Percentiles rank a stretch among this genome's conserved stretches.
phyloP scores from a whole-genome alignment of 192 early-diverging fungal species.

The Backusella parvicylindrica region DNA sequence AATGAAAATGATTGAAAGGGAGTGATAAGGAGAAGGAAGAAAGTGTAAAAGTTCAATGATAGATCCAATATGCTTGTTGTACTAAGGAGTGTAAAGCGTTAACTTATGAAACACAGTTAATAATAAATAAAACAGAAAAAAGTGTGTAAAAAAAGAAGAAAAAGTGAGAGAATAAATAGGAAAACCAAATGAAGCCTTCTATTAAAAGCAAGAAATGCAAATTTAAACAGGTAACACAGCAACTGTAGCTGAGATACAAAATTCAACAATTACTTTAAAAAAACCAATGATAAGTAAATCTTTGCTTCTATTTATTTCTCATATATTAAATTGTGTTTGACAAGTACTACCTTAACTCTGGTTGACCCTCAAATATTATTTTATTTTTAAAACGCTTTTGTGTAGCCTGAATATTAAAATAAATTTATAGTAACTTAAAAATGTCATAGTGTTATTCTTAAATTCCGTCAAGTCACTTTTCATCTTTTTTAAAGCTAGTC shows the following conservation, averaged over 20 bases:
- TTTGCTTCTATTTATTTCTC: not conserved
- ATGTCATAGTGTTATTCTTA: not conserved
- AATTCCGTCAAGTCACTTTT: not conserved
- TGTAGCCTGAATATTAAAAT: not conserved
- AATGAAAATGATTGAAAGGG: not conserved
- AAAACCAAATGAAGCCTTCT: not conserved
- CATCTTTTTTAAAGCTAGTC: not conserved
- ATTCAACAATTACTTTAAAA: conserved; percentile 1
- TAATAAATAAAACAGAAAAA: conserved; percentile 1
- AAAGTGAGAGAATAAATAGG: not conserved
- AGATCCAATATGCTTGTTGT: not conserved
- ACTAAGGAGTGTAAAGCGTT: conserved; percentile 2
- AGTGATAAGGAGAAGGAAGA: conserved; percentile 4
- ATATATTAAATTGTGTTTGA: conserved; percentile 6
- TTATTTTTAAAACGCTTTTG: not conserved
- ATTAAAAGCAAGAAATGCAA: conserved; percentile 1
- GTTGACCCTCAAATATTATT: not conserved
- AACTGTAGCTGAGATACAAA: conserved; percentile 3
- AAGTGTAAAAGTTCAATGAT: not conserved
- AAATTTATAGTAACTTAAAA: not conserved
- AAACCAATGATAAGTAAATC: not conserved
- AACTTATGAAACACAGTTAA: not conserved
- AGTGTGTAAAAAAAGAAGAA: not conserved
- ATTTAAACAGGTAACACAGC: not conserved
- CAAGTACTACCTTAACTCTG: not conserved